These are phyloP conservation scores for Rhizopus delemar DNA, from an alignment of 371 early-diverging fungal species.

Conservation along the genomic window DNA sequence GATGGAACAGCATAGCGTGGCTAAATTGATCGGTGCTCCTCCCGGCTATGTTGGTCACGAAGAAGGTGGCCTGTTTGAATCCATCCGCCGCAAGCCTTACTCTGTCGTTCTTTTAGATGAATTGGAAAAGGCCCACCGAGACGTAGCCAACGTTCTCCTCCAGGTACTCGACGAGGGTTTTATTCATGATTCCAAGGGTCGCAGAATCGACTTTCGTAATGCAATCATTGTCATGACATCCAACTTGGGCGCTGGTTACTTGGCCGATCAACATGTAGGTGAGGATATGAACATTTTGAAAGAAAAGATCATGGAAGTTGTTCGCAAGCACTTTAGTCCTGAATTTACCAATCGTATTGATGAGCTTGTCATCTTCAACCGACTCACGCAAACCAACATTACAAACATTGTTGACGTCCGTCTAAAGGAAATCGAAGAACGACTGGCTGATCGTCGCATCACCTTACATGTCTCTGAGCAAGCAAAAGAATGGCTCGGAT, in stretches of 20 bases:
- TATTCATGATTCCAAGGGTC: slow-evolving; percentile 84
- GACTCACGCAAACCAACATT: slow-evolving; percentile 70
- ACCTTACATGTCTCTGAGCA: slow-evolving; percentile 59
- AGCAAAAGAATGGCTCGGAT: slow-evolving; percentile 80
- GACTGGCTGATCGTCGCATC: slow-evolving; percentile 75
- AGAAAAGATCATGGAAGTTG: slow-evolving; percentile 63
- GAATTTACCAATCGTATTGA: slow-evolving; percentile 93
- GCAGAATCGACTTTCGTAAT: slow-evolving; percentile 86
- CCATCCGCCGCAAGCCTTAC: slow-evolving; percentile 87
- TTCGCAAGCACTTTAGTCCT: slow-evolving; percentile 83
- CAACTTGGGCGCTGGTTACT: slow-evolving; percentile 70
- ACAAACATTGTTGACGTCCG: slow-evolving; percentile 84
- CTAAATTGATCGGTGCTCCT: slow-evolving; percentile 88
- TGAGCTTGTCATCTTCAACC: slow-evolving; percentile 83
- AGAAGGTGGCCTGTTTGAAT: slow-evolving; percentile 88
- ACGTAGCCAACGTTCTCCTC: slow-evolving; percentile 75
- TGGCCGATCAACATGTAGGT: slow-evolving; percentile 40
- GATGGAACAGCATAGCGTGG: slow-evolving; percentile 79
- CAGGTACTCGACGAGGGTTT: slow-evolving; percentile 93
- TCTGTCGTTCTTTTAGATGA: slow-evolving; percentile 90
- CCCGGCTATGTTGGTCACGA: slow-evolving; percentile 92
- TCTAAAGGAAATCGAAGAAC: slow-evolving; percentile 72
- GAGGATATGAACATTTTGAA: slow-evolving; percentile 51
- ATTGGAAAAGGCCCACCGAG: slow-evolving; percentile 89
- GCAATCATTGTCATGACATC: slow-evolving; percentile 94